Evolutionary conservation across 2,329 filamentous ascomycete genomes (phyloP), one percentile per base, ranked within the genome.

Genomic region (Trichoderma breve): DNA sequence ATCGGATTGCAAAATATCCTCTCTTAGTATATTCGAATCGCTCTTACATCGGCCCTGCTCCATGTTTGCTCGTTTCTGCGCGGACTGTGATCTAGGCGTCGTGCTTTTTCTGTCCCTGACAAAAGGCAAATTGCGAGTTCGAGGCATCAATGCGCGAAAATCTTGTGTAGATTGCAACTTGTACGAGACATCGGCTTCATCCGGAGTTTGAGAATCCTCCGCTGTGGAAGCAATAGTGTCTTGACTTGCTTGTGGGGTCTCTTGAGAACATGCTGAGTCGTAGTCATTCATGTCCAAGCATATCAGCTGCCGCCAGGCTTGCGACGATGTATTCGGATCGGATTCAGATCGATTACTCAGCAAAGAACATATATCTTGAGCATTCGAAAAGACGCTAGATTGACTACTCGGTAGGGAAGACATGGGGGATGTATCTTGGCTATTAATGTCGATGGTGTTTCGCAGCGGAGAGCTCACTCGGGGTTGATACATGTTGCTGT

Each of bases 41-140:
- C 21, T 21, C 9, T 15, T n/a, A 32, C 28, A 34, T n/a, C 8
- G n/a, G 15, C 34, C 21, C 12, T 15, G 21, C 24, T 58, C 39
- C 58, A 21, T 34, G 24, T 21, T 21, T 28, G 26, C 18, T 21
- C 51, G 28, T 60, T 12, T 47, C 26, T 60, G 21, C 1, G 14
- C 11, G 3, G 7, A 7, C 15, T 62, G 24, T 21, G 11, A 12
- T 39, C 11, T 57, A 1, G 30, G n/a, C 12, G 47, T 12, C 18
- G 62, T 47, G 11, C 9, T 24, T 55, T 30, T 32, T 21, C 57
- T 62, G 7, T 21, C 28, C 36, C 15, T 68, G 32, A 60, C 1
- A 63, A 80, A 81, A 3, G 80, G 80, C 12, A 81, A 76, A 12
- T 75, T 74, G 21, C 80, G 78, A 55, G 78, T 79, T 15, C 57